phyloP scores from a whole-genome alignment of 768 basidiomycete species.

The Leccinellum rugosiceps region DNA sequence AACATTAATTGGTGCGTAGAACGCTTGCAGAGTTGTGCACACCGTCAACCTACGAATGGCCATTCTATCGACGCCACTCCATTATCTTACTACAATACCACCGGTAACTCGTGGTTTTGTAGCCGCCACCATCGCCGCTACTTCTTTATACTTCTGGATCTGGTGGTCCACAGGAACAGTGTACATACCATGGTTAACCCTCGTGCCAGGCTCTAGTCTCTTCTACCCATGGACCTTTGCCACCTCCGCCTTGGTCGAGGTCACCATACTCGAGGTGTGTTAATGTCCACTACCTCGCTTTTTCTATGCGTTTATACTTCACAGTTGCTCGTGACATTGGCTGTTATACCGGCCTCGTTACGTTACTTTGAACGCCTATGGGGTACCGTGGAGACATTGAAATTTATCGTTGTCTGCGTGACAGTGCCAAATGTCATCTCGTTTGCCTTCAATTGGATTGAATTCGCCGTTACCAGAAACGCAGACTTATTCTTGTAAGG shows the following conservation, averaged over 20 bases:
- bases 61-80: constrained; percentile 68
- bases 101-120: constrained; percentile 76
- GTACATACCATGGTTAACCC: constrained; percentile 63
- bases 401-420: constrained; percentile 80
- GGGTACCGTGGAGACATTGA: constrained; percentile 82
- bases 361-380: constrained; percentile 93
- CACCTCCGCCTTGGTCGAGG: constrained; percentile 87
- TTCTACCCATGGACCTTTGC: constrained; percentile 93
- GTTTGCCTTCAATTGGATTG: constrained; percentile 85
- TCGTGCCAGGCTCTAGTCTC: constrained; percentile 77
- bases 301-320: constrained; percentile 6
- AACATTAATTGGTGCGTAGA: constrained; percentile 12
- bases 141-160: constrained; percentile 63
- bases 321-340: constrained; percentile 73
- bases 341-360: constrained; percentile 77
- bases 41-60: constrained; percentile 50
- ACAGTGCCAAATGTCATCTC: constrained; percentile 86
- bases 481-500: constrained; percentile 78
- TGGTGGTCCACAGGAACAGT: constrained; percentile 48
- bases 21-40: background rate
- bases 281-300: background rate
- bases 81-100: constrained; percentile 67
- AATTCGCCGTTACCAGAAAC: constrained; percentile 65
- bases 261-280: constrained; percentile 78
- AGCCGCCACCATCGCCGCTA: constrained; percentile 53